Percentiles rank a stretch among this genome's conserved stretches.
These are phyloP conservation scores for Hypoxylon sp. DNA, from an alignment of 2,329 filamentous ascomycete species.

Conservation along the genomic window DNA sequence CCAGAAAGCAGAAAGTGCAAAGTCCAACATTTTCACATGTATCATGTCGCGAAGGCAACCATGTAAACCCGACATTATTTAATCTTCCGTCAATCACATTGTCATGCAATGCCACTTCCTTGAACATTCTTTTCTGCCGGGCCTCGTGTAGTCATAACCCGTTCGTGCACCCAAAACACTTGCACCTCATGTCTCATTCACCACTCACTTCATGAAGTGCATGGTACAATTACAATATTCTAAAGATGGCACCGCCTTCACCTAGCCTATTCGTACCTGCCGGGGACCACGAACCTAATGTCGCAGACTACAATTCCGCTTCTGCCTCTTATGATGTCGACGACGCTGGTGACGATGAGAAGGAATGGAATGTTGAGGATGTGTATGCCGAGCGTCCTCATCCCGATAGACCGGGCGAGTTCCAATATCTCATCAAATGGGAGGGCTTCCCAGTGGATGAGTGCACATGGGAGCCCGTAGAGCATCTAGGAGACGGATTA, in stretches of 20 bases:
- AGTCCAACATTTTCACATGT: neutral
- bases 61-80: neutral
- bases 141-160: neutral
- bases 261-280: slow-evolving; percentile 18
- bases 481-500: slow-evolving; percentile 56
- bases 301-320: slow-evolving; percentile 66
- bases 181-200: neutral
- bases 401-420: slow-evolving; percentile 45
- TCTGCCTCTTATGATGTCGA: slow-evolving; percentile 58
- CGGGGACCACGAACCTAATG: slow-evolving; percentile 43
- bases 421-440: slow-evolving; percentile 73
- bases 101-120: neutral
- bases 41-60: neutral
- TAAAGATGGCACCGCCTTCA: slow-evolving; percentile 28
- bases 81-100: neutral
- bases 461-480: slow-evolving; percentile 67
- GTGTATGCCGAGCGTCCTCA: slow-evolving; percentile 61
- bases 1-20: too few relatives aligned
- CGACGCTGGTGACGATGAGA: slow-evolving; percentile 49
- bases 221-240: neutral
- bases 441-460: slow-evolving; percentile 67
- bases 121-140: neutral
- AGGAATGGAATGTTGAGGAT: slow-evolving; percentile 66
- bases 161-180: neutral
- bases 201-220: neutral